Conservation (phyloP, 306 rosid species). For the Oemleria cerasiformis region DNA sequence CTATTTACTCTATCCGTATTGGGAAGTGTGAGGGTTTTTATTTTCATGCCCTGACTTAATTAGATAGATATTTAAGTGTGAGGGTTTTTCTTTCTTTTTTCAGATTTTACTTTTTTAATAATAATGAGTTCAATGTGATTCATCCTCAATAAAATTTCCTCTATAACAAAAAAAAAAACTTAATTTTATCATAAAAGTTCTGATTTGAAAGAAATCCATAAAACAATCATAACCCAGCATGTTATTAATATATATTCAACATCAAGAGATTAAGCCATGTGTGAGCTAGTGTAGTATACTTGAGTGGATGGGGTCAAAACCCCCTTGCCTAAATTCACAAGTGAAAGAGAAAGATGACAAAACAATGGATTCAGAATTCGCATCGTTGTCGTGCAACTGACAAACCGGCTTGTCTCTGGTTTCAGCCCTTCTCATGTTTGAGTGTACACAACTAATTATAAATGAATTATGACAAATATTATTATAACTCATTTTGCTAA, state of each 20-base stretch:
- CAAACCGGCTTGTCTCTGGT: slow-evolving; percentile 38
- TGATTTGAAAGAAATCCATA: too few species aligned
- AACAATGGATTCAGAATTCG: slow-evolving; percentile 17
- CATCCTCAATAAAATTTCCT: too few species aligned
- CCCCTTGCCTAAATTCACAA: slow-evolving; percentile 10
- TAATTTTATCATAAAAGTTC: too few species aligned
- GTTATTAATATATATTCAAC: too few species aligned
- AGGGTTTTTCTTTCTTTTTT: too few species aligned
- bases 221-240: too few species aligned
- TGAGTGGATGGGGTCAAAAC: slow-evolving; percentile 24
- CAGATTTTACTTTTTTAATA: too few species aligned
- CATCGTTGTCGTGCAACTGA: slow-evolving; percentile 20
- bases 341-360: background rate
- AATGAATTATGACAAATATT: background rate
- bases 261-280: too few species aligned
- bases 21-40: background rate
- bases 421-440: slow-evolving; percentile 23
- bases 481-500: slow-evolving; percentile 2
- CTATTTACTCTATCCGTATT: background rate
- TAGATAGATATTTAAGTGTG: too few species aligned
- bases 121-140: too few species aligned
- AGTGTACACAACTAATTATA: background rate
- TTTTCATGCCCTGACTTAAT: background rate
- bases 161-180: too few species aligned
- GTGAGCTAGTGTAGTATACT: background rate